These are phyloP conservation scores for Neurospora sublineolata DNA, from an alignment of 495 filamentous ascomycete species.

Conservation along the genomic window DNA sequence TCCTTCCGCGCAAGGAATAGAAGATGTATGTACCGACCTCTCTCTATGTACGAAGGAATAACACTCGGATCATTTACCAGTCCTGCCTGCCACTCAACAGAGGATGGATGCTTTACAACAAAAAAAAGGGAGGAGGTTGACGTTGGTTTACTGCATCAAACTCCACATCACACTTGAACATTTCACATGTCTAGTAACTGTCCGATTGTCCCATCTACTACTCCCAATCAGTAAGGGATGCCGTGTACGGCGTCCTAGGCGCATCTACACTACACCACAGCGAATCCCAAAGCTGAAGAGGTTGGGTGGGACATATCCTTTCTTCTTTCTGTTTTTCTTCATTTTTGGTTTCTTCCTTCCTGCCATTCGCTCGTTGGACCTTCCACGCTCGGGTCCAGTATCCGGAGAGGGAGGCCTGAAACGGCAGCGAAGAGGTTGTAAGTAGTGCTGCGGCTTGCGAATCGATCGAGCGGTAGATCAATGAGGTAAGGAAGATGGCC, in stretches of 20 bases:
- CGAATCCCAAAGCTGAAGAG: too few species aligned
- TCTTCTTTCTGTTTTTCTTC: too few species aligned
- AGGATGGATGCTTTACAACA: not conserved
- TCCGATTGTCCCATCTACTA: too few species aligned
- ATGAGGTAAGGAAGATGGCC: not conserved
- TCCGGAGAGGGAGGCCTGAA: not conserved
- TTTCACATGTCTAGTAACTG: too few species aligned
- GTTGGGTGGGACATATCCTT: too few species aligned
- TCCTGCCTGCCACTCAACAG: not conserved
- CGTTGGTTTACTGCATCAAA: not conserved
- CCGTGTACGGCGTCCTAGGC: too few species aligned
- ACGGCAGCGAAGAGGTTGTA: not conserved
- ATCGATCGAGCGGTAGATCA: not conserved
- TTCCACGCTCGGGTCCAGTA: not conserved
- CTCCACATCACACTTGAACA: too few species aligned
- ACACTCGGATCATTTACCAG: not conserved
- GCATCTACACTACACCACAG: too few species aligned
- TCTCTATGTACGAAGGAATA: not conserved
- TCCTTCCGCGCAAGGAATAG: not conserved
- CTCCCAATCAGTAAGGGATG: too few species aligned
- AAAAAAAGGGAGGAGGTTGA: not conserved
- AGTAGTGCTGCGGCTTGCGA: not conserved
- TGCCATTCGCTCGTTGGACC: not conserved
- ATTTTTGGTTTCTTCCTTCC: too few species aligned
- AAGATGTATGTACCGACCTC: not conserved